Conservation (phyloP, 176 grass and related monocot genomes). For the Melocanna baccifera region DNA sequence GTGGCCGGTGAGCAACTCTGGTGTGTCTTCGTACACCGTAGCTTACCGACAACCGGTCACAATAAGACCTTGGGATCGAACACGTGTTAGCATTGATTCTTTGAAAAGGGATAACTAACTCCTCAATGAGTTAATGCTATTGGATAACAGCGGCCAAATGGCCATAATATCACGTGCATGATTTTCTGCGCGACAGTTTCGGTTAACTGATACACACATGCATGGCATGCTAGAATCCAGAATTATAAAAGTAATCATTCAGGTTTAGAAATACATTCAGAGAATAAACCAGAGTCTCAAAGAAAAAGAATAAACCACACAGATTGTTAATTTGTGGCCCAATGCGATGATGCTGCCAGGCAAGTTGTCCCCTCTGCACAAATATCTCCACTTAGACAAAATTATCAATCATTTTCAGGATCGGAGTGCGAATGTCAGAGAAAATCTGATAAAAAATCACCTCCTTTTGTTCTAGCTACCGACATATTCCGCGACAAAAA, state of each 20-base stretch:
- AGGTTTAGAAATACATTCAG: background rate
- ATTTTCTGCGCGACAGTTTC: background rate
- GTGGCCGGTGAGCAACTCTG: background rate
- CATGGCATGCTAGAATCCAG: background rate
- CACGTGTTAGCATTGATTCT: background rate
- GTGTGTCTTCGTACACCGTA: background rate
- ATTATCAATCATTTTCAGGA: background rate
- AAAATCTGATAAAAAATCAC: background rate
- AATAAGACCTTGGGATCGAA: background rate
- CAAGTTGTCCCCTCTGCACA: background rate
- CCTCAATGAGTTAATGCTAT: background rate
- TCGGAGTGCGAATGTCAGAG: background rate
- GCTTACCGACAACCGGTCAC: conserved; percentile 21
- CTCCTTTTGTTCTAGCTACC: background rate
- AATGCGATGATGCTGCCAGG: background rate
- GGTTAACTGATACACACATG: background rate
- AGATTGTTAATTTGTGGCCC: background rate
- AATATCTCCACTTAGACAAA: background rate
- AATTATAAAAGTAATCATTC: background rate
- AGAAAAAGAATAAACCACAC: background rate
- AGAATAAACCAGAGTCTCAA: background rate
- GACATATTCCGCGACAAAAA: background rate
- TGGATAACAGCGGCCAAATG: background rate
- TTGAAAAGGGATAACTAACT: background rate
- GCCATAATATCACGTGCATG: background rate